phyloP scores from a whole-genome alignment of 495 filamentous ascomycete species.

The Penicillium verhagenii region DNA sequence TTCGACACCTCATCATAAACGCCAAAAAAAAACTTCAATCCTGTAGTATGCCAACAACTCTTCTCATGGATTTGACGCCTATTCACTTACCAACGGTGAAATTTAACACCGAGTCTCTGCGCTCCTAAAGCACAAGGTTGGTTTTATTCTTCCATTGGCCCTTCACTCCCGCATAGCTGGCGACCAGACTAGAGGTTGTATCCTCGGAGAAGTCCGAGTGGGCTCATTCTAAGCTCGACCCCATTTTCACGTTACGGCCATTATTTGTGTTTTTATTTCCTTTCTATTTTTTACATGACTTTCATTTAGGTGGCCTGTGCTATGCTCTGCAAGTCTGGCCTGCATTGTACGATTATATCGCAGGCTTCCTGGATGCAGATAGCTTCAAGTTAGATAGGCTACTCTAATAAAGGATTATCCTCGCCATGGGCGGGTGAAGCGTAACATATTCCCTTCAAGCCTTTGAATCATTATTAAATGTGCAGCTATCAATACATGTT shows the following conservation, averaged over 20 bases:
- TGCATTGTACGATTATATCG: constrained; percentile 27
- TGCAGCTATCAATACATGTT: too few relatives aligned
- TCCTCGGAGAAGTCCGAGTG: constrained; percentile 11
- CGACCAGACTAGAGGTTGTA: constrained; percentile 13
- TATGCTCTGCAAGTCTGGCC: constrained; percentile 14
- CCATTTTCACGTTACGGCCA: constrained; percentile 5
- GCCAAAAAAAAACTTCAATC: neutral
- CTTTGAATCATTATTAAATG: too few relatives aligned
- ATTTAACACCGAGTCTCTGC: constrained; percentile 18
- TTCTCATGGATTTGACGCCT: constrained; percentile 15
- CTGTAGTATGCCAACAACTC: constrained; percentile 13
- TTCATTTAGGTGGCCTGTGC: constrained; percentile 12
- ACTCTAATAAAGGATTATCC: constrained; percentile 17
- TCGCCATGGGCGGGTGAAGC: constrained; percentile 11
- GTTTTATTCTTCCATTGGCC: constrained; percentile 31
- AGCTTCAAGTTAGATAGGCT: constrained; percentile 25
- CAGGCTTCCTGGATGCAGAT: constrained; percentile 21
- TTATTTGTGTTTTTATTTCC: too few relatives aligned
- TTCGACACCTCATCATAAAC: too few relatives aligned
- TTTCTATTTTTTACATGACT: constrained; percentile 19
- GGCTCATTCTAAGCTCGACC: constrained; percentile 1
- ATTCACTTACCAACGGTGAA: constrained; percentile 3
- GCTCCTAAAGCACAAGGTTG: constrained; percentile 38
- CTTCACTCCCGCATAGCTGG: constrained; percentile 23
- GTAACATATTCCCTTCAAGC: neutral